Evolutionary conservation across 768 basidiomycete species (phyloP).

Genomic region (Suillus tomentosus): DNA sequence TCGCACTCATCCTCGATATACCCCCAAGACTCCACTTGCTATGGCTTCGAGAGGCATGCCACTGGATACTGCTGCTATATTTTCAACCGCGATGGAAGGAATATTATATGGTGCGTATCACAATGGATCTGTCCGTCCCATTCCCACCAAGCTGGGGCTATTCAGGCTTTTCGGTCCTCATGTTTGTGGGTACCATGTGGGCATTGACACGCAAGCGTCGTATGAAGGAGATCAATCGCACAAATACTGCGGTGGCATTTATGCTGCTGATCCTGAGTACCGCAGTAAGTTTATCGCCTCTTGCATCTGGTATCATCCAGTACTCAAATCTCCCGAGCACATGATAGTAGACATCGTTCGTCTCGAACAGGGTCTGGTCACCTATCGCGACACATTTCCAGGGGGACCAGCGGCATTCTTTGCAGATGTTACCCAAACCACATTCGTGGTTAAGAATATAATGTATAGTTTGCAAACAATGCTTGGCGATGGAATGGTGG

Average conservation of each 20-base stretch:
- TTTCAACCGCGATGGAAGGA: neutral
- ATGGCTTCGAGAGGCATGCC: neutral
- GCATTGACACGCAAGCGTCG: neutral
- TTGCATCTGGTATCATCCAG: neutral
- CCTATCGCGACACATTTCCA: conserved; percentile 19
- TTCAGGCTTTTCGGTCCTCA: neutral
- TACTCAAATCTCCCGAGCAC: neutral
- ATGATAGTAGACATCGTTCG: conserved; percentile 9
- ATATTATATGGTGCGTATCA: neutral
- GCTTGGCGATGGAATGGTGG: conserved; percentile 5
- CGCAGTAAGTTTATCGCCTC: neutral
- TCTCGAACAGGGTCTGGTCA: conserved; percentile 17
- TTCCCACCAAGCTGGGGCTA: neutral
- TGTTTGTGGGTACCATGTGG: neutral
- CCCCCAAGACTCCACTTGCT: too few species aligned
- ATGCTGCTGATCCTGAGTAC: conserved; percentile 5
- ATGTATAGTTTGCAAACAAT: conserved; percentile 19
- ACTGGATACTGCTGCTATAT: neutral
- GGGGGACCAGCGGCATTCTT: conserved; percentile 28
- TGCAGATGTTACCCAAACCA: conserved; percentile 21
- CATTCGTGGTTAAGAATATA: conserved; percentile 27
- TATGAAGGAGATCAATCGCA: neutral
- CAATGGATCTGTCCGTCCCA: neutral
- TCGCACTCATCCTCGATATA: too few species aligned
- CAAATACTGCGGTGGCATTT: neutral